Evolutionary conservation across 2,329 filamentous ascomycete species (phyloP), one percentile per base, ranked within the genome.

Genomic region (Ceratocystis cubensis): DNA sequence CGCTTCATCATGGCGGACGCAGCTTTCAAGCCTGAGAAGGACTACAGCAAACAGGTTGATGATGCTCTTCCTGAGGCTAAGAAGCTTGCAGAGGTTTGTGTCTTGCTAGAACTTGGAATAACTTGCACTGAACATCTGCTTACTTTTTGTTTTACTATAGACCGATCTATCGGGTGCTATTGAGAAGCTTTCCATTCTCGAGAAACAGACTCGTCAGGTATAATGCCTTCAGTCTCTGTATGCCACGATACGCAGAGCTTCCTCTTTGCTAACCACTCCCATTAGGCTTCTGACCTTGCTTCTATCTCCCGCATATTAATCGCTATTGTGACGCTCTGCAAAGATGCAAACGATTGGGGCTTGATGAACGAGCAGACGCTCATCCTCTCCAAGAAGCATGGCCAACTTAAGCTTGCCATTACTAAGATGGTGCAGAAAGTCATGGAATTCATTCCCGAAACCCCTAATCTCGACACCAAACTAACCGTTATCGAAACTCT

Each of bases 351-450:
- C 71, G 91, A 99, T 76, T 99, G 94, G 94, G 87, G 85, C 76
- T 80, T 96, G 73, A 84, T 99, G 78, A 97, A 96, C 75, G 94
- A 99, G 79, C 94, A 99, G 79, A 90, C 96, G 70, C 82, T 96
- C 72, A 82, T 96, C 70, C 82, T 99, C 67, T 97, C 94, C 71
- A 99, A 99, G 86, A 99, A 99, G 81, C 94, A 99, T 88, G 90
- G 92, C 73, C 94, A 99, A 81, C 91, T 99, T 75, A 99, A 99
- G 79, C 94, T 97, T 78, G 94, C 94, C 74, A 94, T 92, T 73
- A 97, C 94, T 72, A 94, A 93, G 81, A 99, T 99, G 94, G 92
- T 99, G 69, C 94, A 99, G 81, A 88, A 87, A 61, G 91, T 96
- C 69, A 96, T 99, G 87, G 82, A 81, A 68, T 96, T 97, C 77